Evolutionary conservation across 2,329 filamentous ascomycete species (phyloP).

Genomic region (Sarocladium oryzae): DNA sequence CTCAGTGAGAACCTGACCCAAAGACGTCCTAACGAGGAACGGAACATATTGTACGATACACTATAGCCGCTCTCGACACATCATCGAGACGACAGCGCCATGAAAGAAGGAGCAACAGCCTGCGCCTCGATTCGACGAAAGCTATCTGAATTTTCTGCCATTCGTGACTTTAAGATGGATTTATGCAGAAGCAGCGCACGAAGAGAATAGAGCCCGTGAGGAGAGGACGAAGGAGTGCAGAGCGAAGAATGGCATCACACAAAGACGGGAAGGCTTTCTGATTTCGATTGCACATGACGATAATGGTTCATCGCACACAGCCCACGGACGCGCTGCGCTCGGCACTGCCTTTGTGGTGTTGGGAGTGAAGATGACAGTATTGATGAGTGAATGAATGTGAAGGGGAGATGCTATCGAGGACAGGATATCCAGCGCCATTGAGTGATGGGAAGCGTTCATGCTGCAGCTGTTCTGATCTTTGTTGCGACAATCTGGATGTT

Average conservation of each 20-base stretch:
- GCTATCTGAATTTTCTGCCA: neutral
- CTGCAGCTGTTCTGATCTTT: too few species aligned
- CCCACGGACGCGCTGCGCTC: too few species aligned
- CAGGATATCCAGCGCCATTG: too few species aligned
- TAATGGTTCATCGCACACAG: neutral
- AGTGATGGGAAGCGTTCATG: too few species aligned
- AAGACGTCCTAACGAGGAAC: neutral
- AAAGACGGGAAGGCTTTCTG: neutral
- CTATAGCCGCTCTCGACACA: neutral
- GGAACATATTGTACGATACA: constrained; percentile 17
- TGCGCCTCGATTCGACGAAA: neutral
- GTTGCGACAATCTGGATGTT: neutral
- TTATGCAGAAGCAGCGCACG: neutral
- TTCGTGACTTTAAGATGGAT: neutral
- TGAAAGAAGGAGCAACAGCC: neutral
- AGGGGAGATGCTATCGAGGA: too few species aligned
- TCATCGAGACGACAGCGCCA: neutral
- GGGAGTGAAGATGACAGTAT: too few species aligned
- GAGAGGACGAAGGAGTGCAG: neutral
- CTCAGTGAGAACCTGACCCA: constrained; percentile 38
- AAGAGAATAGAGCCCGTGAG: neutral
- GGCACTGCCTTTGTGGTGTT: too few species aligned
- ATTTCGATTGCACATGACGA: neutral
- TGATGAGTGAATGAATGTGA: neutral
- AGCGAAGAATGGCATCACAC: neutral